Evolutionary conservation across 495 filamentous ascomycete genomes (phyloP), one percentile per base, ranked within the genome.

Genomic region (Aspergillus mulundensis): DNA sequence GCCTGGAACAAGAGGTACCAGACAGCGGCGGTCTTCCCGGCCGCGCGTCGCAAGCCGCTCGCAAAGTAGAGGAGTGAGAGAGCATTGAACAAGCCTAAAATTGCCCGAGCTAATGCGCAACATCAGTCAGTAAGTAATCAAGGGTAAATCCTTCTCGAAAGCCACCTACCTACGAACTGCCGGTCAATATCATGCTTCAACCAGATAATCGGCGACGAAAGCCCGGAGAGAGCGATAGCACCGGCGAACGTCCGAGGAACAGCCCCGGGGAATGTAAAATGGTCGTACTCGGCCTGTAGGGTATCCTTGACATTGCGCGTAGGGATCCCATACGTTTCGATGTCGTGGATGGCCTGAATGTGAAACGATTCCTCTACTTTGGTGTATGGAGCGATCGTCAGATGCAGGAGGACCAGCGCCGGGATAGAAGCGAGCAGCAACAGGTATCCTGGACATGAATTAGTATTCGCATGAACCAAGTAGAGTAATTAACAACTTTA

Each of bases 341-440:
- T 87, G 66, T 99, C 94, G 70, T 97, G 95, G 6, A 86, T 85
- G 0, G 94, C 94, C 67, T 99, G 94, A 50, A 97, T 84, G 62
- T 96, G 96, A 81, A 99, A 99, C 0, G 92, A 97, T 73, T 99
- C 94, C 67, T 99, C 94, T 53, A 99, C 95, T 71, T 99, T 99
- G 46, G 95, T 97, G 75, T 94, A 97, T 1, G 94, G 95, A 15
- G 95, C 85, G 8, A 82, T 70, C 53, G 84, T 56, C 47, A 96
- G 81, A 69, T 99, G 93, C 23, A 90, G 47, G 18, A 92, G 66
- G 59, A 96, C 81, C 34, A 90, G 67, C 2, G 68, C 59, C 1
- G 88, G 87, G 54, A 95, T 81, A 25, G 82, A 70, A 54, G 81
- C 66, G 15, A 70, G 73, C 39, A 87, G 73, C 30, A 82, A 57